Base-by-base conservation (phyloP, 1,284 basidiomycete species). In the Rhodotorula sp. region DNA sequence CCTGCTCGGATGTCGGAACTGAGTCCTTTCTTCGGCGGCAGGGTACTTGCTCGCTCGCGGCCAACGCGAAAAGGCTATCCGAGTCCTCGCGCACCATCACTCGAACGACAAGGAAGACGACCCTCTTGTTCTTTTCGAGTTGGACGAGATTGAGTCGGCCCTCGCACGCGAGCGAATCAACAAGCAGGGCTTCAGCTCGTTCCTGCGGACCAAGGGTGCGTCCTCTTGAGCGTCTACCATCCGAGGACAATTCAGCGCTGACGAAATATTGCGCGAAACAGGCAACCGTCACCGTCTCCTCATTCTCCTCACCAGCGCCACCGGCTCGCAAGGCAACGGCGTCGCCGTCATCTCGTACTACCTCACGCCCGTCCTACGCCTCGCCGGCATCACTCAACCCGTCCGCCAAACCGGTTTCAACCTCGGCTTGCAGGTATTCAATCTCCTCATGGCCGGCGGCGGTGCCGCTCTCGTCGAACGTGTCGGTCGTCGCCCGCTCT, bases 61-160 rank as follows among this genome's bases (percentile, higher is more conserved):
- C n/a, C 59, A 77, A 1, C 63, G 76, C 28, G 79, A 78, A 6
- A 75, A 80, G 19, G 81, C 81, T 1, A 63, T 73, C 31, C 3
- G 23, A 59, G 76, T 78, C 68, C 78, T 78, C 63, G 80, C 67
- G 50, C 76, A 62, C 58, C 79, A 78, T 61, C 78, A 78, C 56
- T 58, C 72, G 15, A 75, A 75, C 66, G 68, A 71, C 38, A 34
- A 70, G 19, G 28, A 60, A 26, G 80, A 87, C 26, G 88, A 90
- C 79, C 85, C 87, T 5, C 85, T 91, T 34, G 87, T 91, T 47
- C 82, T 85, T 70, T 88, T 87, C 76, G 90, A 92, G 79, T 89
- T 86, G 76, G 84, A 88, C 73, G 90, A 91, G 82, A 92, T 92
- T 82, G 89, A 86, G 81, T 84, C 87, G n/a, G 87, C 88, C 38